A percentile compares a stretch with the other conserved stretches of the same genome.
Evolutionary conservation across 495 filamentous ascomycete species (phyloP).

Genomic region (Trichoderma virens): DNA sequence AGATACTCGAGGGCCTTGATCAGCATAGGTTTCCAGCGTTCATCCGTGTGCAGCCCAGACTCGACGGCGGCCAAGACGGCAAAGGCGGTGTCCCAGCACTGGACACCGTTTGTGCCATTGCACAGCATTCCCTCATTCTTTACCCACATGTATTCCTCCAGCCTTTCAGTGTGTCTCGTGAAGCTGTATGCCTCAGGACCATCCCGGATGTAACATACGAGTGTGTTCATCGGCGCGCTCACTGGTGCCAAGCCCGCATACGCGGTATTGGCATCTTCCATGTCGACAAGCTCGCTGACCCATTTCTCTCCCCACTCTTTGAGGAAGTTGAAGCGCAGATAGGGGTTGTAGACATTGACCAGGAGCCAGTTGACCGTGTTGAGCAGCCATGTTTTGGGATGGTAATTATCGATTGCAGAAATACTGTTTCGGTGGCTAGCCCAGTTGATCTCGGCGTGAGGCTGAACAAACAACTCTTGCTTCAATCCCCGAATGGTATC

Average conservation of each 20-base stretch:
- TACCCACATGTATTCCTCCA: conserved; percentile 86
- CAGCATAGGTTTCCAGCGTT: conserved; percentile 77
- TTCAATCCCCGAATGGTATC: conserved; percentile 64
- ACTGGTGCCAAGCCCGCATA: conserved; percentile 84
- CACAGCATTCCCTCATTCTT: conserved; percentile 86
- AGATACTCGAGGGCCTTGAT: conserved; percentile 77
- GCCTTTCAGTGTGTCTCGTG: conserved; percentile 65
- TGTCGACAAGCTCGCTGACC: conserved; percentile 62
- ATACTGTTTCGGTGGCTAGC: conserved; percentile 74
- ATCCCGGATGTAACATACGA: conserved; percentile 75
- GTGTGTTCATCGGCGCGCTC: conserved; percentile 77
- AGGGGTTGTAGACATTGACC: conserved; percentile 70
- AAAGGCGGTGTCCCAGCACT: conserved; percentile 93
- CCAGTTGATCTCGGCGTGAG: conserved; percentile 74
- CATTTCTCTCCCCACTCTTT: conserved; percentile 63
- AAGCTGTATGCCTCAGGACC: conserved; percentile 73
- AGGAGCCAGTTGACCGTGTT: conserved; percentile 68
- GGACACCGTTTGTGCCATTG: conserved; percentile 95
- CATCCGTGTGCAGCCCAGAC: conserved; percentile 67
- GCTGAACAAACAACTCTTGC: conserved; percentile 76
- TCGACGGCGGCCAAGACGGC: conserved; percentile 73
- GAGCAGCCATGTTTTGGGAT: conserved; percentile 81
- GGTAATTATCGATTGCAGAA: conserved; percentile 73
- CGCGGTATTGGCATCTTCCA: conserved; percentile 86
- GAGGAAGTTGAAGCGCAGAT: conserved; percentile 52